Evolutionary conservation across 2,329 filamentous ascomycete genomes (phyloP), one percentile per base, ranked within the genome.

Genomic region (Paracamarosporium sp.): DNA sequence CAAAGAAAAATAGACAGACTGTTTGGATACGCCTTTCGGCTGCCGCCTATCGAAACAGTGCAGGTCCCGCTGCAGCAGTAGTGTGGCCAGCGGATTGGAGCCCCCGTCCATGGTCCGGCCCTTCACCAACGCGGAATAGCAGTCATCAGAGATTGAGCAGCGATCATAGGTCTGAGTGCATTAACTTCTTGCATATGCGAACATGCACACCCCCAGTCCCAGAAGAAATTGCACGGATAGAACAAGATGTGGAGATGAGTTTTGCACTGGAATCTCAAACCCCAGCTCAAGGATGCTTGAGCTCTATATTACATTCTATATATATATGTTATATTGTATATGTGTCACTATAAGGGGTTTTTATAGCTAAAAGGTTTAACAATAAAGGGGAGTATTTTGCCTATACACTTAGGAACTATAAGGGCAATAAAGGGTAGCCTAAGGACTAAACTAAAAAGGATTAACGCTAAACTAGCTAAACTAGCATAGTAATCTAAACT

Each of bases 41-140:
- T 5, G n/a, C 28, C 5, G 31, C 20, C 3, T 30, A 35, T 17
- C 11, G 22, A n/a, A 13, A 48, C 17, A 36, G 4, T 11, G 6
- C 40, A 25, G 12, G 24, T 43, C 11, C 30, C 12, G 12, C 12
- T 25, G 45, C 45, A 17, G n/a, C 44, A 20, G 25, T 46, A 5
- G 25, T 11, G 11, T 48, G 45, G 45, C 45, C 45, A 9, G 45
- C 45, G 4, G 31, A 11, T 1, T 48, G 45, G 45, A 36, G 45
- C 27, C 45, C 45, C 11, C 30, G 45, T 17, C 45, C 45, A 7
- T 48, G 45, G 45, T 48, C 45, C 15, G 45, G 45, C 9, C 45
- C 45, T 11, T 11, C 8, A 22, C 45, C 4, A 9, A n/a, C 45
- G 11, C 31, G 17, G 9, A 35, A 30, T 1, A 48, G 15, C 9